Conservation (phyloP, 306 rosid genomes). For the Vigna unguiculata region DNA sequence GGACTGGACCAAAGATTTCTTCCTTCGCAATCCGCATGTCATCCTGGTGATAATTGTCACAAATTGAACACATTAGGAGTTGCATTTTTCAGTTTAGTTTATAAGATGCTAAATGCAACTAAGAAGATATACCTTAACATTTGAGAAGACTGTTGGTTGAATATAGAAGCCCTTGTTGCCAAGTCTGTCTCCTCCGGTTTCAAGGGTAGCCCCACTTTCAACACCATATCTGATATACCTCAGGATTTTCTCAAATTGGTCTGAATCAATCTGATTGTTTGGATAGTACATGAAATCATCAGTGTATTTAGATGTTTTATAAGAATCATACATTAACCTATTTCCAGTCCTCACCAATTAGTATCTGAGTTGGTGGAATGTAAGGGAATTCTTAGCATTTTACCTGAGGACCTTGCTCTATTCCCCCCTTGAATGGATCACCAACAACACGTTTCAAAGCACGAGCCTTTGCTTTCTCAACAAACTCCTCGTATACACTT, state of each 20-base stretch:
- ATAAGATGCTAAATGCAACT: slow-evolving; percentile 22
- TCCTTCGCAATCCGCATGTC: slow-evolving; percentile 84
- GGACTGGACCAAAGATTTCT: slow-evolving; percentile 96
- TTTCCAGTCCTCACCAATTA: not conserved
- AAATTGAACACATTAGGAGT: slow-evolving; percentile 21
- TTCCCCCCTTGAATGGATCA: slow-evolving; percentile 83
- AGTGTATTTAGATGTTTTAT: slow-evolving; percentile 30
- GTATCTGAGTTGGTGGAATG: not conserved
- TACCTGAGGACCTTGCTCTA: slow-evolving; percentile 99
- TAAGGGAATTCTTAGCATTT: slow-evolving; percentile 30
- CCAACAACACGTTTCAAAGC: slow-evolving; percentile 85
- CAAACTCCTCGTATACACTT: slow-evolving; percentile 74
- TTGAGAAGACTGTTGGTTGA: slow-evolving; percentile 91
- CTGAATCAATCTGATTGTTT: slow-evolving; percentile 68
- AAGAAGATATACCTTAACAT: slow-evolving; percentile 66
- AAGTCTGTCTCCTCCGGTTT: slow-evolving; percentile 82
- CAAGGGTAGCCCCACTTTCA: slow-evolving; percentile 82
- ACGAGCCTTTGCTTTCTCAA: slow-evolving; percentile 82
- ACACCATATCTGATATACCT: slow-evolving; percentile 72
- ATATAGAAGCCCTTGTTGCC: slow-evolving; percentile 81
- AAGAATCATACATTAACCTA: not conserved
- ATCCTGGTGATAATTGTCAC: slow-evolving; percentile 59
- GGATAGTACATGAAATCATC: slow-evolving; percentile 27
- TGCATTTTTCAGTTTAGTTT: slow-evolving; percentile 8
- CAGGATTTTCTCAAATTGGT: slow-evolving; percentile 82